Evolutionary conservation across 2,329 filamentous ascomycete genomes (phyloP).

Genomic region (Iodosphaeria phyllophila): DNA sequence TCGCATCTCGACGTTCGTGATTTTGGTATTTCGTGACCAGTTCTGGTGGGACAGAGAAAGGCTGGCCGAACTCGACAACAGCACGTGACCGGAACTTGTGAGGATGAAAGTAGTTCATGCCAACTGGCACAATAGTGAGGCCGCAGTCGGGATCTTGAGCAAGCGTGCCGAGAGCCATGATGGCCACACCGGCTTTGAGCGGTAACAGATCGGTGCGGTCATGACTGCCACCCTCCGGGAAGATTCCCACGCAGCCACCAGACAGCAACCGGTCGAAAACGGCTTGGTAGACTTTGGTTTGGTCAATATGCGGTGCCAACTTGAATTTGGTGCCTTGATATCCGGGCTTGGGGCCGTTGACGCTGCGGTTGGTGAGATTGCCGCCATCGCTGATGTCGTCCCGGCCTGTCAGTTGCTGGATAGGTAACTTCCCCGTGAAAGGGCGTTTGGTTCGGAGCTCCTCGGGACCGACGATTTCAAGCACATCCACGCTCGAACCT

Average conservation of each 20-base stretch:
- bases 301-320: constrained; percentile 81
- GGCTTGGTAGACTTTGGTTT: constrained; percentile 81
- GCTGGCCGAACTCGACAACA: constrained; percentile 84
- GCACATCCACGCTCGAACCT: constrained; percentile 67
- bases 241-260: constrained; percentile 87
- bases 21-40: constrained; percentile 71
- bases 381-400: constrained; percentile 52
- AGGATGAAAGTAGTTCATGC: constrained; percentile 99
- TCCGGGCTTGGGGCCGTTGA: constrained; percentile 34
- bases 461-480: constrained; percentile 59
- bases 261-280: constrained; percentile 70
- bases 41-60: constrained; percentile 67
- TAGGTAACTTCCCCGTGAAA: constrained; percentile 58
- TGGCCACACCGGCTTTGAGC: constrained; percentile 88
- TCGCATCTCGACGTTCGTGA: constrained; percentile 71
- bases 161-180: constrained; percentile 88
- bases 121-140: constrained; percentile 85
- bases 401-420: constrained; percentile 68
- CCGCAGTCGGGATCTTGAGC: constrained; percentile 73
- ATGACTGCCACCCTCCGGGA: constrained; percentile 91
- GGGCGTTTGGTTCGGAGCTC: constrained; percentile 76
- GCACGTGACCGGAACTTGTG: constrained; percentile 96
- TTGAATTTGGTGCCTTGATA: constrained; percentile 72
- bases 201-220: constrained; percentile 83
- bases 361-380: constrained; percentile 34